Evolutionary conservation across 1,284 basidiomycete species (phyloP).

Genomic region (Marasmius tenuissimus): DNA sequence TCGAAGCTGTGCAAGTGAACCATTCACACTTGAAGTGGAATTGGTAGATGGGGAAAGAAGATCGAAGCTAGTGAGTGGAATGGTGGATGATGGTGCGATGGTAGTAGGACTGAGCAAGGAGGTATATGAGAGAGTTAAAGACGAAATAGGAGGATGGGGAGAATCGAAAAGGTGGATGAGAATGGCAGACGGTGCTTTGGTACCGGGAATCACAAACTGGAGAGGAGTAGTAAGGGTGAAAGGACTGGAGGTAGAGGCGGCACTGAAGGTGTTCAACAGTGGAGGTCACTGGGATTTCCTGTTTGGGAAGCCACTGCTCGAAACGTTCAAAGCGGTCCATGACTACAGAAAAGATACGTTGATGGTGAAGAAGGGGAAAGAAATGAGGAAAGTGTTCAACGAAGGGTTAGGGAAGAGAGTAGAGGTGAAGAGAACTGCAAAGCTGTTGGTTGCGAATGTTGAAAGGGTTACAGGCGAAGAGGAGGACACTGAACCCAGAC

Average conservation of each 20-base stretch:
- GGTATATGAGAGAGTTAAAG: conserved; percentile 12
- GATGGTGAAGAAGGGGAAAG: not conserved
- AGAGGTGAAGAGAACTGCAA: too few species aligned
- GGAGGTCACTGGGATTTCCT: too few species aligned
- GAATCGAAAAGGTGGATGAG: conserved; percentile 24
- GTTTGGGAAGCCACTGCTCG: conserved; percentile 32
- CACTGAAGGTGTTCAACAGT: too few species aligned
- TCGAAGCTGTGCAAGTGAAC: conserved; percentile 1
- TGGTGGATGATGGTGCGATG: conserved; percentile 29
- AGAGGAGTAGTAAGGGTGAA: too few species aligned
- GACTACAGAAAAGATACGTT: conserved; percentile 23
- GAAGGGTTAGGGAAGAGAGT: conserved; percentile 1
- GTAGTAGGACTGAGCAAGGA: conserved; percentile 21
- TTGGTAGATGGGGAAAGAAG: not conserved
- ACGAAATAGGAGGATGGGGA: conserved; percentile 31
- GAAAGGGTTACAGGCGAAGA: not conserved
- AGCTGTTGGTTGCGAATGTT: not conserved
- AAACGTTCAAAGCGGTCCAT: conserved; percentile 22
- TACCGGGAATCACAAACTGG: too few species aligned
- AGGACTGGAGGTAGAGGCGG: too few species aligned
- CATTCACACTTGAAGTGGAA: not conserved
- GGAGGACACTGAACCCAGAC: not conserved
- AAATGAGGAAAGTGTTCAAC: not conserved
- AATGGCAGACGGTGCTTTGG: too few species aligned
- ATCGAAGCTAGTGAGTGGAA: conserved; percentile 19